Percentiles rank a stretch among this genome's conserved stretches.
phyloP scores from a whole-genome alignment of 257 asterid species.

The Henckelia pumila region DNA sequence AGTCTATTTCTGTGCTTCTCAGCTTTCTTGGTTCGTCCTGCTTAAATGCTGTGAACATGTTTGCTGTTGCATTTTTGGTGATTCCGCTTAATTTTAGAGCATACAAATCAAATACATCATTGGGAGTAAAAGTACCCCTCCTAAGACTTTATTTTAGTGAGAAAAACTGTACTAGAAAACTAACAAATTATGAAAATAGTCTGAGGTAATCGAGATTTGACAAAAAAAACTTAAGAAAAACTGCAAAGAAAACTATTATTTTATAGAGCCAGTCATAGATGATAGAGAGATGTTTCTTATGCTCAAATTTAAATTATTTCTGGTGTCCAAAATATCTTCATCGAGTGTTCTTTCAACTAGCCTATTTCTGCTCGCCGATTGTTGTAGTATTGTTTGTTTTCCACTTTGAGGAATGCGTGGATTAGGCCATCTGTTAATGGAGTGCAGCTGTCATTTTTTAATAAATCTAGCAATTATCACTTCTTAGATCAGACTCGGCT shows the following conservation, averaged over 20 bases:
- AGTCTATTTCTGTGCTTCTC: slow-evolving; percentile 31
- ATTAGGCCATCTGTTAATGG: not conserved
- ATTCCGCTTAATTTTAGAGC: not conserved
- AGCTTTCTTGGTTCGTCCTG: slow-evolving; percentile 21
- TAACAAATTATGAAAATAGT: not conserved
- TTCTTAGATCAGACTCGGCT: not conserved
- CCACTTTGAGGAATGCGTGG: not conserved
- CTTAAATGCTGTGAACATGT: slow-evolving; percentile 4
- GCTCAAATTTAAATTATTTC: not conserved
- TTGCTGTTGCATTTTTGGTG: not conserved
- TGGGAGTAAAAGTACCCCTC: no score
- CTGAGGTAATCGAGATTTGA: not conserved
- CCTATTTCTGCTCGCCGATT: not conserved
- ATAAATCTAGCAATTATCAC: not conserved
- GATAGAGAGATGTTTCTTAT: not conserved
- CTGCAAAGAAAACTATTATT: not conserved
- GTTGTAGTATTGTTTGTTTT: no score
- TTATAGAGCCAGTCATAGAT: not conserved
- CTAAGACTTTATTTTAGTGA: no score
- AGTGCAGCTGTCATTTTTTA: not conserved
- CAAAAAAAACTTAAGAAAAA: no score
- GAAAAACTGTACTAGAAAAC: no score
- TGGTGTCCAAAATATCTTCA: not conserved
- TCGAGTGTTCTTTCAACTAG: not conserved
- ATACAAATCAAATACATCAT: not conserved